Conservation (phyloP, 2,329 filamentous ascomycete genomes). For the Penicillium sp. region DNA sequence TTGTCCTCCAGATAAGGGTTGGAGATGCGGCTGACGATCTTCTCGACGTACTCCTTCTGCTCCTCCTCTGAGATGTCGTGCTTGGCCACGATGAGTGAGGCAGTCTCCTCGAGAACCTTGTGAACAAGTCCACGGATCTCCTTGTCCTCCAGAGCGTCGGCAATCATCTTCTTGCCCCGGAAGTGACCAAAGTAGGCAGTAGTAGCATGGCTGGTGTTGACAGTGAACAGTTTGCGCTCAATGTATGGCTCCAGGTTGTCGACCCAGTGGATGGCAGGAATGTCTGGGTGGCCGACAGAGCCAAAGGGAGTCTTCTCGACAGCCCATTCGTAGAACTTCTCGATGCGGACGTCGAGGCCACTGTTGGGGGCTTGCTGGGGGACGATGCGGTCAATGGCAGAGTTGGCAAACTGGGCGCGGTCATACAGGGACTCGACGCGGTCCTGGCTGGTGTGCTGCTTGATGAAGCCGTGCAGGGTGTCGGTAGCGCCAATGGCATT, state of each 20-base stretch:
- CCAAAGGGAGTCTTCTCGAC: slow-evolving; percentile 81
- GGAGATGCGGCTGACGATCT: slow-evolving; percentile 84
- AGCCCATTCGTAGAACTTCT: slow-evolving; percentile 99
- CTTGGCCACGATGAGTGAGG: slow-evolving; percentile 74
- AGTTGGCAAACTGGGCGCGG: slow-evolving; percentile 88
- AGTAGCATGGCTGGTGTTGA: slow-evolving; percentile 96
- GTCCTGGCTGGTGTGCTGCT: slow-evolving; percentile 61
- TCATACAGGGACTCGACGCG: slow-evolving; percentile 59
- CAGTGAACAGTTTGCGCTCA: slow-evolving; percentile 97
- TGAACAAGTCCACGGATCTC: slow-evolving; percentile 72
- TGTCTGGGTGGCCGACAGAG: slow-evolving; percentile 60
- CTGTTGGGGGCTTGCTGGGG: slow-evolving; percentile 73
- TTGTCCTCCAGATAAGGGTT: slow-evolving; percentile 88
- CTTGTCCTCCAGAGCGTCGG: slow-evolving; percentile 74
- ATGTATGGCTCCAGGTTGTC: slow-evolving; percentile 87
- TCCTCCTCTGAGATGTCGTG: slow-evolving; percentile 66
- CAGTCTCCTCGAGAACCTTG: slow-evolving; percentile 74
- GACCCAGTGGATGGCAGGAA: slow-evolving; percentile 88
- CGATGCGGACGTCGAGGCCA: slow-evolving; percentile 84
- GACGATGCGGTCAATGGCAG: slow-evolving; percentile 95
- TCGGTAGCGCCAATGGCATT: slow-evolving; percentile 94
- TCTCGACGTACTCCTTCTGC: slow-evolving; percentile 79
- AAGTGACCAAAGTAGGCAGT: slow-evolving; percentile 92
- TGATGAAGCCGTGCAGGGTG: slow-evolving; percentile 73
- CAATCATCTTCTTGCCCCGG: slow-evolving; percentile 74